Percentiles rank a stretch among this genome's conserved stretches.
phyloP scores from a whole-genome alignment of 225 moss, liverwort and hornwort species.

The Bryoerythrophyllum caledonicum region DNA sequence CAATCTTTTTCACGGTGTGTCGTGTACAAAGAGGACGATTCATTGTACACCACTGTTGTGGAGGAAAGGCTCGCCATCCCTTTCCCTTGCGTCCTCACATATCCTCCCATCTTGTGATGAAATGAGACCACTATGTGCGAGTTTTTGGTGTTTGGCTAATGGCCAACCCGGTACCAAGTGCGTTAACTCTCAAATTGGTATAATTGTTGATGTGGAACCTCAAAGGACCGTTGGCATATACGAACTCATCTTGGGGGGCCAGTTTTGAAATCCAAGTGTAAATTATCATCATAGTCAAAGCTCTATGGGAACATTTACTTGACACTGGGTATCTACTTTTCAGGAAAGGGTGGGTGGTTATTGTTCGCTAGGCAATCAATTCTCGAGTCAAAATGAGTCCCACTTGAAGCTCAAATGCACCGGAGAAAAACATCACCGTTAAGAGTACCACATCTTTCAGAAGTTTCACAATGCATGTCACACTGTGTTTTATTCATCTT shows the following conservation, averaged over 20 bases:
- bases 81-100: slow-evolving; percentile 18
- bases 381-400: slow-evolving; percentile 14
- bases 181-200: slow-evolving; percentile 15
- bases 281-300: slow-evolving; percentile 4
- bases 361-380: slow-evolving; percentile 6
- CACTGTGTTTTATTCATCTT: not conserved
- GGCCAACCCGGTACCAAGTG: slow-evolving; percentile 21
- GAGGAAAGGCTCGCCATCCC: slow-evolving; percentile 21
- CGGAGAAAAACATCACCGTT: slow-evolving; percentile 8
- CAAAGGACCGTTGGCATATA: not conserved
- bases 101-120: slow-evolving; percentile 27
- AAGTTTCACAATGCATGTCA: not conserved
- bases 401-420: not conserved
- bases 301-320: not conserved
- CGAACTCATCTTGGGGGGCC: not conserved
- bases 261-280: not conserved
- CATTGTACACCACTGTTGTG: not conserved
- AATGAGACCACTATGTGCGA: slow-evolving; percentile 18
- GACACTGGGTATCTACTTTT: not conserved
- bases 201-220: not conserved
- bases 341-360: not conserved
- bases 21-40: slow-evolving; percentile 24
- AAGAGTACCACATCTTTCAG: not conserved
- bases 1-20: slow-evolving; percentile 27
- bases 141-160: slow-evolving; percentile 21